A percentile compares a stretch with the other conserved stretches of the same genome.
phyloP scores from a whole-genome alignment of 2,329 filamentous ascomycete species.

The Neobulgaria alba region DNA sequence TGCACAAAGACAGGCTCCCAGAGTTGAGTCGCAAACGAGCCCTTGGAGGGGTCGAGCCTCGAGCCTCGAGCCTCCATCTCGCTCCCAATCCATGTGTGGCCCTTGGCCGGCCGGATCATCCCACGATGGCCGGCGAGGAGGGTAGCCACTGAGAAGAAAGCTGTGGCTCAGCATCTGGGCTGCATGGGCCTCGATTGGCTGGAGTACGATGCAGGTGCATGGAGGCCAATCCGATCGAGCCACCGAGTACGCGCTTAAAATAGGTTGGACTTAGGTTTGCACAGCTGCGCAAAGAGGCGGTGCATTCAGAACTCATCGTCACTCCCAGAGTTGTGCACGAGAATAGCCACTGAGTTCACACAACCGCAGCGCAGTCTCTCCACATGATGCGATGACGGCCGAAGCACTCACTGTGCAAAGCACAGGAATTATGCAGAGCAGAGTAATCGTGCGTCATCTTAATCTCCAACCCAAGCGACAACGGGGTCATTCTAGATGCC shows the following conservation, averaged over 20 bases:
- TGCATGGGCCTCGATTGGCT: neutral
- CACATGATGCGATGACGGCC: no score
- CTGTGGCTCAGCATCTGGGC: neutral
- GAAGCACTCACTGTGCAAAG: no score
- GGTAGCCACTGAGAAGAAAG: neutral
- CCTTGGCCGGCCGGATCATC: neutral
- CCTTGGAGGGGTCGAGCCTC: no score
- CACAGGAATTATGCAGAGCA: neutral
- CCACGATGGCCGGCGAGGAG: neutral
- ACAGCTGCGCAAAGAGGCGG: conserved; percentile 16
- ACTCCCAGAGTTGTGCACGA: conserved; percentile 1
- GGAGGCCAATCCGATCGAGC: neutral
- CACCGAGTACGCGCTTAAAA: neutral
- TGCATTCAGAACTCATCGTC: conserved; percentile 7
- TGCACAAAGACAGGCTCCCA: no score
- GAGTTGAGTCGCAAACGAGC: no score
- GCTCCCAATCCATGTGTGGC: neutral
- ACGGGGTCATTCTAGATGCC: conserved; percentile 5
- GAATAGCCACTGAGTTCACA: neutral
- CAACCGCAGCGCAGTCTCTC: conserved; percentile 2
- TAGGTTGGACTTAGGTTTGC: conserved; percentile 11
- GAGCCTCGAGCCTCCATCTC: no score
- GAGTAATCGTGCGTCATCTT: neutral
- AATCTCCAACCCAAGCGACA: neutral
- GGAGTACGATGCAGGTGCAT: neutral